A percentile compares a stretch with the other conserved stretches of the same genome.
Conservation (phyloP, 257 asterid species). For the Nyctanthes arbortristis region DNA sequence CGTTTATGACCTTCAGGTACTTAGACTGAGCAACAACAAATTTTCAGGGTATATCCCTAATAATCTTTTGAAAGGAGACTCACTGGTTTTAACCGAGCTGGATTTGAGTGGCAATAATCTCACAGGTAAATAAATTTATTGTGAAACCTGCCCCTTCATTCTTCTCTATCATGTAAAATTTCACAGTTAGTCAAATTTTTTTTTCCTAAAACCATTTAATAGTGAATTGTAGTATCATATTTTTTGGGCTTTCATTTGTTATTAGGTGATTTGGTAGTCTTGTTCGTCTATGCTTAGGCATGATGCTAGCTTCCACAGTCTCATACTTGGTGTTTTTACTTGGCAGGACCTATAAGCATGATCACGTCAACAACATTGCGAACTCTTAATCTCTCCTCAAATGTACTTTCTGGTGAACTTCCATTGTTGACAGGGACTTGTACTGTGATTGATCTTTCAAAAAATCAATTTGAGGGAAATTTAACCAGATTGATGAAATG, state of each 20-base stretch:
- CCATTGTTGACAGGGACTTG: constrained; percentile 82
- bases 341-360: constrained; percentile 70
- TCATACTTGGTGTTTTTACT: constrained; percentile 12
- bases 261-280: not conserved
- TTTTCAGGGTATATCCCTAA: constrained; percentile 80
- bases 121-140: constrained; percentile 64
- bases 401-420: constrained; percentile 78
- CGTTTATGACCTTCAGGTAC: constrained; percentile 80
- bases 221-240: not conserved
- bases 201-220: not conserved
- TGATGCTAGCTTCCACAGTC: not conserved
- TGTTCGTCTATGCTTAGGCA: not conserved
- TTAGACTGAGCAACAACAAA: constrained; percentile 71
- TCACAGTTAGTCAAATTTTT: not conserved
- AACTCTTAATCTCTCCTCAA: constrained; percentile 78
- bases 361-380: constrained; percentile 79
- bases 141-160: not conserved
- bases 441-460: constrained; percentile 68
- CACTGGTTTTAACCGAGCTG: constrained; percentile 70
- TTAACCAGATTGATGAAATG: constrained; percentile 70
- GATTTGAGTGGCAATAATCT: constrained; percentile 89
- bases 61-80: constrained; percentile 83
- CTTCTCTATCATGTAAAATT: not conserved
- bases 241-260: not conserved
- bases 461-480: constrained; percentile 72